These are phyloP conservation scores for Hippophae tibetana DNA, from an alignment of 306 rosid genomes.

Conservation along the genomic window DNA sequence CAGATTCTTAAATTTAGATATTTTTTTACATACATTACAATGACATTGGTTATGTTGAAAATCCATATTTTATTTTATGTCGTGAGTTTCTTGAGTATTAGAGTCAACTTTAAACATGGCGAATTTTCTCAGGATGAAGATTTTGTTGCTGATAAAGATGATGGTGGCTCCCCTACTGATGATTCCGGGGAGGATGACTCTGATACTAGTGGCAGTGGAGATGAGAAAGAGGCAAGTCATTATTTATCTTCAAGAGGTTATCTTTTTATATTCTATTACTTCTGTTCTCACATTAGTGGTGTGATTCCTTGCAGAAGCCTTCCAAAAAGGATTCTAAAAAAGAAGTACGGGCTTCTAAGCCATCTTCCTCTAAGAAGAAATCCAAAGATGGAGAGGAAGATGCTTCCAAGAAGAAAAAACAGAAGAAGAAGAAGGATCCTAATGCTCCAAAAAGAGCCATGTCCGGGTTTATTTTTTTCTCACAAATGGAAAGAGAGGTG, in stretches of 20 bases:
- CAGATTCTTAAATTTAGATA: too few species aligned
- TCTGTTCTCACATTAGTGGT: slow-evolving; percentile 12
- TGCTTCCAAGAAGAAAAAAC: slow-evolving; percentile 77
- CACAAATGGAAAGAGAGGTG: slow-evolving; percentile 93
- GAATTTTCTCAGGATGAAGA: slow-evolving; percentile 63
- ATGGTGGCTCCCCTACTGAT: slow-evolving; percentile 93
- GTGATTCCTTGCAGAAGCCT: slow-evolving; percentile 62
- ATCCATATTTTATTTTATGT: not conserved
- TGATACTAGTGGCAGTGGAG: slow-evolving; percentile 67
- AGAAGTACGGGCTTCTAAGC: slow-evolving; percentile 60
- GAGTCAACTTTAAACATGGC: slow-evolving; percentile 5
- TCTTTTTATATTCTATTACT: not conserved
- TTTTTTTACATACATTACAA: too few species aligned
- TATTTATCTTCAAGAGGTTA: not conserved
- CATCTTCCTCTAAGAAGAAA: slow-evolving; percentile 75
- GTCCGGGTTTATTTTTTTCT: slow-evolving; percentile 97
- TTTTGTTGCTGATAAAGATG: slow-evolving; percentile 78
- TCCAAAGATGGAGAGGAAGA: slow-evolving; percentile 70
- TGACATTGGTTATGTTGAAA: too few species aligned
- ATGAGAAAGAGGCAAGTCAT: slow-evolving; percentile 62
- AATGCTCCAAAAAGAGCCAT: slow-evolving; percentile 95
- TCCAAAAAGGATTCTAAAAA: slow-evolving; percentile 69
- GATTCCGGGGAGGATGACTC: slow-evolving; percentile 90
- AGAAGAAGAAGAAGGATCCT: slow-evolving; percentile 95
- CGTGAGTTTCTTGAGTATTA: not conserved